Base-by-base conservation (phyloP, 768 basidiomycete species). In the Mycena indigotica region DNA sequence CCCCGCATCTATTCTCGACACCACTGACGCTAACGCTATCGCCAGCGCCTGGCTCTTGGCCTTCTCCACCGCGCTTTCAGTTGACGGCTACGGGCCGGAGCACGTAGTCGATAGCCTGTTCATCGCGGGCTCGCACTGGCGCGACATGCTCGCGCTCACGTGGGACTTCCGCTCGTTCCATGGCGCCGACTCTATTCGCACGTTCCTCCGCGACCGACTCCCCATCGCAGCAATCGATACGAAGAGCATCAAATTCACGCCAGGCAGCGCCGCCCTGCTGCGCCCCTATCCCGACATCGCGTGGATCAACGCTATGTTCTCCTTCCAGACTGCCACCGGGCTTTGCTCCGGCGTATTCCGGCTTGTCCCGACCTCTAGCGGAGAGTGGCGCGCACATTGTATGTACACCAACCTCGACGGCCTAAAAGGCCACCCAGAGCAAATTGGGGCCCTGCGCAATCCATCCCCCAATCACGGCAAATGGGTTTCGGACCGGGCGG, bases 381-480 rank as follows among this genome's bases (percentile, higher is more conserved):
- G 71, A 1, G 69, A 68, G 25, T 87, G 85, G 86, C 79, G 76
- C 61, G 84, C 83, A 2, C 79, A 82, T 67, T 76, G 77, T 15
- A 58, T 85, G 4, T 80, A 78, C 64, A 86, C 84, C 0, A 74
- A 78, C 38, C 75, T 88, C 1, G 77, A 79, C 45, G 67, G 71
- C 3, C 72, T 88, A 61, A 75, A 78, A 32, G 73, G 63, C 3
- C 67, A 68, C 64, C 78, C 79, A 0, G 80, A 81, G 57, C 70
- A 74, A 46, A 67, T 71, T 13, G 83, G 82, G 1, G 60, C 72
- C 5, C 61, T 77, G 19, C 72, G 83, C 12, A 68, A 72, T 58
- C 54, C 54, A 8, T 41, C 68, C n/a, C 73, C 79, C 3, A 75
- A 76, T 61, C 80, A 82, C 63, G 83, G 82, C 1, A 70, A 72